Evolutionary conservation across 495 filamentous ascomycete genomes (phyloP).

Genomic region (Penicillium simplicissimum): DNA sequence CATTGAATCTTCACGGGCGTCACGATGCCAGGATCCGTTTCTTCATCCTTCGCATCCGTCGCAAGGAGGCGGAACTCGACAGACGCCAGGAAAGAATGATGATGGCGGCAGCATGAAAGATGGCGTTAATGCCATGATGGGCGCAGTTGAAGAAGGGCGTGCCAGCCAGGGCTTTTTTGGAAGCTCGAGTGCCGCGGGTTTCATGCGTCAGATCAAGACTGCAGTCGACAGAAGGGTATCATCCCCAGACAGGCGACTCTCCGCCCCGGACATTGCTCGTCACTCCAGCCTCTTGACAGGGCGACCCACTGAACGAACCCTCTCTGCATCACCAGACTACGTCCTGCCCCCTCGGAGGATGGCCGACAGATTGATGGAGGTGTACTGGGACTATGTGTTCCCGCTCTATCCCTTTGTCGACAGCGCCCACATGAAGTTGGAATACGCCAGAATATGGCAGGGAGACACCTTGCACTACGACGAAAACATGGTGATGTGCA

Average conservation of each 20-base stretch:
- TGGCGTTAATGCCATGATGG: conserved; percentile 45
- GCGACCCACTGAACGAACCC: conserved; percentile 12
- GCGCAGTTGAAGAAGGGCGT: conserved; percentile 37
- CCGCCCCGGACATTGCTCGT: conserved; percentile 13
- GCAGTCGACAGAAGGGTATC: conserved; percentile 36
- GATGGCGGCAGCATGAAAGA: conserved; percentile 6
- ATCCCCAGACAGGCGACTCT: conserved; percentile 23
- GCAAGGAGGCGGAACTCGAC: not conserved
- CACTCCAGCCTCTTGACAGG: conserved; percentile 20
- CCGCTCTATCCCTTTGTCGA: conserved; percentile 44
- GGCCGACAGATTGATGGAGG: conserved; percentile 40
- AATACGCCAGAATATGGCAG: conserved; percentile 40
- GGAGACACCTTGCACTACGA: conserved; percentile 32
- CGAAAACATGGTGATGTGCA: conserved; percentile 45
- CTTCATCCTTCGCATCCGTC: not conserved
- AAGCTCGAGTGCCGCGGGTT: conserved; percentile 40
- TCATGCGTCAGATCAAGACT: conserved; percentile 42
- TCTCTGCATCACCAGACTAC: conserved; percentile 24
- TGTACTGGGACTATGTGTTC: conserved; percentile 46
- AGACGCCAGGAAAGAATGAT: not conserved
- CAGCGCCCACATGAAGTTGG: conserved; percentile 28
- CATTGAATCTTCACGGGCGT: not conserved
- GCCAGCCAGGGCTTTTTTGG: conserved; percentile 39
- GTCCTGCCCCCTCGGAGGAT: conserved; percentile 42
- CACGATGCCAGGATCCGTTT: not conserved